Conservation (phyloP, 1,284 basidiomycete genomes). For the Spongiforma sp. region DNA sequence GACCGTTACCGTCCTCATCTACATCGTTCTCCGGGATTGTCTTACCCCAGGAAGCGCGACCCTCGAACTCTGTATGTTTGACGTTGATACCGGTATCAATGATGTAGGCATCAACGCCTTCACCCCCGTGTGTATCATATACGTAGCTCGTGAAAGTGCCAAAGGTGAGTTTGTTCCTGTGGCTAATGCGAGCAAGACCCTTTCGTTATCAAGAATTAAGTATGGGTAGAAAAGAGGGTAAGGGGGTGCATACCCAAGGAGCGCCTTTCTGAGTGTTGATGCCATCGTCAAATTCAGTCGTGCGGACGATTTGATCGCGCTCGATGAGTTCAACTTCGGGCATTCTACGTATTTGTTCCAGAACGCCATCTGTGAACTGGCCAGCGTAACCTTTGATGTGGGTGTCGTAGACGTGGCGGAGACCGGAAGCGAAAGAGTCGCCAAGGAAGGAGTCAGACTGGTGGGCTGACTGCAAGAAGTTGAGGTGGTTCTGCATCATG, state of each 20-base stretch:
- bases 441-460: conserved; percentile 52
- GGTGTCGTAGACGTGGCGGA: conserved; percentile 76
- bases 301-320: conserved; percentile 87
- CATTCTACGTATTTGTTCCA: conserved; percentile 83
- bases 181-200: conserved; percentile 96
- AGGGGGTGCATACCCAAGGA: conserved; percentile 78
- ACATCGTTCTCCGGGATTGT: conserved; percentile 81
- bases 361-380: conserved; percentile 73
- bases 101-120: conserved; percentile 90
- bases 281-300: conserved; percentile 52
- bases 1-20: conserved; percentile 78
- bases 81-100: conserved; percentile 92
- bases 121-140: conserved; percentile 78
- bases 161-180: conserved; percentile 80
- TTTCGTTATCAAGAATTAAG: conserved; percentile 32
- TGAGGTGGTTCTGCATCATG: conserved; percentile 75
- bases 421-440: conserved; percentile 52
- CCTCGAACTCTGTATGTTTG: conserved; percentile 87
- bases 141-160: conserved; percentile 89
- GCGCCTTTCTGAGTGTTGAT: conserved; percentile 69
- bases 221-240: neutral
- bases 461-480: conserved; percentile 68
- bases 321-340: conserved; percentile 96
- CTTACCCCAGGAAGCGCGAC: conserved; percentile 84
- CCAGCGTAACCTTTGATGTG: conserved; percentile 88